Evolutionary conservation across 1,139 yeast species (phyloP).

Genomic region (Saccharomyces pastorianus): DNA sequence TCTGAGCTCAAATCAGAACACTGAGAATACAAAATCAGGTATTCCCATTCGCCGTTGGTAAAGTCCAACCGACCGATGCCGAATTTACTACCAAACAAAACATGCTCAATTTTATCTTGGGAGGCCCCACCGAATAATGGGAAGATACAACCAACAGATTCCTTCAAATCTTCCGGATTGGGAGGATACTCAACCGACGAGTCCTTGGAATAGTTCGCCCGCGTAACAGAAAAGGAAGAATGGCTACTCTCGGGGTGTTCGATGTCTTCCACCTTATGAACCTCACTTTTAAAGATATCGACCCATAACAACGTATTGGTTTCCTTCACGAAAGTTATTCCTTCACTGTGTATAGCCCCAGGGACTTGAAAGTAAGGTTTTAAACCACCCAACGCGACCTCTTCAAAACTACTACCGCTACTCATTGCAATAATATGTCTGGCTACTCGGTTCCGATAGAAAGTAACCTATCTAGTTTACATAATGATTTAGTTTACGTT

Average conservation of each 20-base stretch:
- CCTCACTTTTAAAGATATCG: slow-evolving; percentile 53
- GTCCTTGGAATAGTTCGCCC: slow-evolving; percentile 13
- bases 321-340: slow-evolving; percentile 52
- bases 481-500: not conserved
- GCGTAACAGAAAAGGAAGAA: slow-evolving; percentile 33
- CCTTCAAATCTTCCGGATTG: slow-evolving; percentile 26
- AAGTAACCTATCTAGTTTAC: not conserved
- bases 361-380: slow-evolving; percentile 13
- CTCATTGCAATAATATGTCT: not conserved
- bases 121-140: slow-evolving; percentile 41
- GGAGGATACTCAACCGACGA: slow-evolving; percentile 15
- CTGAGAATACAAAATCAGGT: slow-evolving; percentile 37
- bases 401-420: not conserved
- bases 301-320: slow-evolving; percentile 60
- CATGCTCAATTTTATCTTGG: slow-evolving; percentile 34
- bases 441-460: not conserved
- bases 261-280: slow-evolving; percentile 38
- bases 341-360: slow-evolving; percentile 56
- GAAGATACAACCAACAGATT: slow-evolving; percentile 54
- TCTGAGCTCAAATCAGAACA: slow-evolving; percentile 31
- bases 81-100: slow-evolving; percentile 45
- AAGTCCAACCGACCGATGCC: slow-evolving; percentile 52
- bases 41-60: slow-evolving; percentile 36
- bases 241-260: slow-evolving; percentile 26
- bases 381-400: slow-evolving; percentile 6